phyloP scores from a whole-genome alignment of 805 yeast genomes.

The Kuraishia piskuri region DNA sequence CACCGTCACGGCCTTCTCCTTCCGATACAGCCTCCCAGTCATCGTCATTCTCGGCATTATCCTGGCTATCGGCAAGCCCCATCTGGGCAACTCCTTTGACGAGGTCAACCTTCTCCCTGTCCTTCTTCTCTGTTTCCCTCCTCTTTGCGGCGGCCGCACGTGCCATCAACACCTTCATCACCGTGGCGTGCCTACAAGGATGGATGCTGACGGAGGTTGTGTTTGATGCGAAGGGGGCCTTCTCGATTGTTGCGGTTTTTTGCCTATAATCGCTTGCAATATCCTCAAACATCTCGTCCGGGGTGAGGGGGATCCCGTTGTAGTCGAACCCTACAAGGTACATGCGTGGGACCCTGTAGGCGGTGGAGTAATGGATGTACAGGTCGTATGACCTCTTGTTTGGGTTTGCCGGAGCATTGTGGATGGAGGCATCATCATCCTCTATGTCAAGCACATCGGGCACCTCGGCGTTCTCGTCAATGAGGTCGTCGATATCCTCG shows the following conservation, averaged over 20 bases:
- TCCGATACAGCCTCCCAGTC: conserved; percentile 15
- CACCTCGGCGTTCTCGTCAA: conserved; percentile 25
- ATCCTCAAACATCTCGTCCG: conserved; percentile 91
- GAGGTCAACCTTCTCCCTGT: conserved; percentile 16
- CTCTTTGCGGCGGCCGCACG: conserved; percentile 43
- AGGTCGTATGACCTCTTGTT: conserved; percentile 72
- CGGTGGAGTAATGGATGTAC: conserved; percentile 87
- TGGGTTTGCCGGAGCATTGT: conserved; percentile 22
- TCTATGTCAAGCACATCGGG: conserved; percentile 11
- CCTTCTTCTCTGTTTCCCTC: conserved; percentile 18
- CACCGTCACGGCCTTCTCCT: conserved; percentile 20
- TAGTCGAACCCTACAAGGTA: conserved; percentile 81
- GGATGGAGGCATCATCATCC: conserved; percentile 34
- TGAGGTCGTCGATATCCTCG: conserved; percentile 31
- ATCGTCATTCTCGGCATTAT: conserved; percentile 13
- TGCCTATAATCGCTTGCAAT: conserved; percentile 86
- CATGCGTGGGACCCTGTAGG: conserved; percentile 93
- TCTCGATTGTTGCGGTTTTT: conserved; percentile 94
- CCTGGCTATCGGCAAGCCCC: conserved; percentile 31
- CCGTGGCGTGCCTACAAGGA: conserved; percentile 93
- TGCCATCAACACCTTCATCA: conserved; percentile 82
- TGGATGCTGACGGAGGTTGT: conserved; percentile 84
- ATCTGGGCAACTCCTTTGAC: conserved; percentile 36
- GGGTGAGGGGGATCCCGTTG: conserved; percentile 79
- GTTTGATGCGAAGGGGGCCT: conserved; percentile 73